phyloP scores from a whole-genome alignment of 1,284 basidiomycete species.

The Wallemia ichthyophaga region DNA sequence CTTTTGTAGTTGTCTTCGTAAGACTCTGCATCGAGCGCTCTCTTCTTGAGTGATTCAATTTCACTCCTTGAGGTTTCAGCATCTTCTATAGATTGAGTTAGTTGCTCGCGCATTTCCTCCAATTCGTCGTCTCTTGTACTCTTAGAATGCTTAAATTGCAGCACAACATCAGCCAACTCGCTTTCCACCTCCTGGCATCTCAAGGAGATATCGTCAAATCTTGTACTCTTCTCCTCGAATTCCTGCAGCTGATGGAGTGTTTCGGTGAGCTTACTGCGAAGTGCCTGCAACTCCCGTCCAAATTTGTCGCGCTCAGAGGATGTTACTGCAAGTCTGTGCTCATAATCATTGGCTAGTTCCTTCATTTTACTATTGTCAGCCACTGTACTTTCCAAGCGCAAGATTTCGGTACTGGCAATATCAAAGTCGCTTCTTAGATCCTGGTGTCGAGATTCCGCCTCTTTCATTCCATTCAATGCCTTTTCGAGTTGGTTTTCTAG shows the following conservation, averaged over 20 bases:
- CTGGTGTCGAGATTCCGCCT: constrained; percentile 43
- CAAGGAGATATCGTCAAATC: background rate
- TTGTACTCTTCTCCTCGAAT: background rate
- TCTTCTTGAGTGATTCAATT: background rate
- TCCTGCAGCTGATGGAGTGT: background rate
- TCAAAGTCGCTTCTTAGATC: constrained; percentile 41
- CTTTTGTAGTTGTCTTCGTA: no score
- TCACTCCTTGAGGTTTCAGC: background rate
- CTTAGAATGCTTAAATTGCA: background rate
- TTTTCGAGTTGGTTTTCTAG: constrained; percentile 63
- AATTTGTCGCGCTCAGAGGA: constrained; percentile 18
- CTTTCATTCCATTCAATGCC: constrained; percentile 39
- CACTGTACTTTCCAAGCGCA: constrained; percentile 44
- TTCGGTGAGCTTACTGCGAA: no score
- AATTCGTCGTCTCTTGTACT: background rate
- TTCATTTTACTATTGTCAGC: constrained; percentile 34
- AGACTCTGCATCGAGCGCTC: no score
- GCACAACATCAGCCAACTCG: background rate
- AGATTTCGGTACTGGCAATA: constrained; percentile 51
- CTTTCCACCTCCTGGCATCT: background rate
- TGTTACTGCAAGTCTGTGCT: constrained; percentile 30
- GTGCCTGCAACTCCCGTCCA: constrained; percentile 6
- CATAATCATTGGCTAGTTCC: constrained; percentile 24
- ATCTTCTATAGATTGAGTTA: background rate
- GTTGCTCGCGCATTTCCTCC: background rate